Base-by-base conservation (phyloP, 2,329 filamentous ascomycete genomes). In the Exophiala spinifera region DNA sequence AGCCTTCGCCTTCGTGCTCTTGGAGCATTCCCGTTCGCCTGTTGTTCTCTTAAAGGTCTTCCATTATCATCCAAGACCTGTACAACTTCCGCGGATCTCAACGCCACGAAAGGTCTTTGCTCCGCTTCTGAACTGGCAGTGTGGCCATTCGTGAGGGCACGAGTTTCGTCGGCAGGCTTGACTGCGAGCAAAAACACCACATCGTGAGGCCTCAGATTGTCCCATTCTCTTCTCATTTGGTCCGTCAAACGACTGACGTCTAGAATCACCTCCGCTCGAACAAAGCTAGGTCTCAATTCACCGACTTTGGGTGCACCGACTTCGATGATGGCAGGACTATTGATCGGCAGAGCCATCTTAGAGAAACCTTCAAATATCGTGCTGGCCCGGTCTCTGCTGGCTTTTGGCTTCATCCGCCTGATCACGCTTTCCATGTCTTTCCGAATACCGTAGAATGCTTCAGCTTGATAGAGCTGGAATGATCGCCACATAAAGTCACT, bases 401-500 rank as follows among this genome's bases (percentile, higher is more conserved):
- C 67, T 61, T 85, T 83, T 1, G 92, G 91, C 61, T 87, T 84
- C 56, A 99, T 74, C 43, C 90, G 85, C 66, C 88, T 88, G 47
- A 97, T 69, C 5, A 87, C 84, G 45, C 89, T 83, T 67, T 96
- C 90, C 53, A 99, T 84, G 67, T 99, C 90, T 66, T 91, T 92
- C 43, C 91, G 84, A 56, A 99, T 92, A 56, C 90, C 89, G 69
- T 95, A 97, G 69, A 97, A 96, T 0, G 92, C 83, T 70, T 99
- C 94, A 55, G 86, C 88, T 37, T 92, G 85, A 68, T 96, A 94
- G 7, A 99, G 76, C 13, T 95, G 80, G 65, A 97, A 86, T 0
- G 92, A 91, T 59, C 95, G 83, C 91, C 91, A 99, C n/a, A 99
- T 74, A 64, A 99, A 99, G 70, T 99, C 94, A 2, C 91, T 91